Evolutionary conservation across 805 yeast genomes (phyloP).

Genomic region (Jamesozyma piceae): DNA sequence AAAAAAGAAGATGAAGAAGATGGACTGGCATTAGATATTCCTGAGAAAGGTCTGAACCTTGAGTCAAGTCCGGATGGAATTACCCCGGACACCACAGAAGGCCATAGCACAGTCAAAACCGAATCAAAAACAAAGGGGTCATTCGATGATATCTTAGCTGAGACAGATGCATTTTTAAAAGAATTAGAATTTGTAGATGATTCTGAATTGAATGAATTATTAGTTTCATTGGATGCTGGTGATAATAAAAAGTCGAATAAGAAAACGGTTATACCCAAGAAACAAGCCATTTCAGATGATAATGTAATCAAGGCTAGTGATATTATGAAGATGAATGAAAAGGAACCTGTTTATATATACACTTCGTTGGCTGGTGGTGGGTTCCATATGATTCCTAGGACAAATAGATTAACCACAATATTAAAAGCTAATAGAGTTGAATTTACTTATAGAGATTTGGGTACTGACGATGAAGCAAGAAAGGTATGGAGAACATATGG

Average conservation of each 20-base stretch:
- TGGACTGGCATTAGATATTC: background rate
- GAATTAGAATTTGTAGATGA: constrained; percentile 22
- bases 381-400: constrained; percentile 65
- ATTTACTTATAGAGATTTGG: constrained; percentile 65
- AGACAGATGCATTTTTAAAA: constrained; percentile 27
- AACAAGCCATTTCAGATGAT: background rate
- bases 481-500: constrained; percentile 72
- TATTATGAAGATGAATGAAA: constrained; percentile 24
- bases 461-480: constrained; percentile 81
- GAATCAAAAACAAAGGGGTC: too few species aligned
- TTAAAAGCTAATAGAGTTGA: constrained; percentile 63
- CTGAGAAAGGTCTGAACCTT: too few species aligned
- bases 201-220: constrained; percentile 13
- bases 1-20: background rate
- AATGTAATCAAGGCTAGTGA: constrained; percentile 10
- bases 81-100: too few species aligned
- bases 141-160: constrained; percentile 18
- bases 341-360: constrained; percentile 62
- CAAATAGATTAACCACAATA: constrained; percentile 67
- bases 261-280: background rate
- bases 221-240: constrained; percentile 10
- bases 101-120: too few species aligned
- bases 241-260: background rate
- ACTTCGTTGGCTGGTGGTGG: constrained; percentile 86
- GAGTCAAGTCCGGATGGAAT: too few species aligned